phyloP scores from a whole-genome alignment of 2,329 filamentous ascomycete species.

The Lachnellula arida region DNA sequence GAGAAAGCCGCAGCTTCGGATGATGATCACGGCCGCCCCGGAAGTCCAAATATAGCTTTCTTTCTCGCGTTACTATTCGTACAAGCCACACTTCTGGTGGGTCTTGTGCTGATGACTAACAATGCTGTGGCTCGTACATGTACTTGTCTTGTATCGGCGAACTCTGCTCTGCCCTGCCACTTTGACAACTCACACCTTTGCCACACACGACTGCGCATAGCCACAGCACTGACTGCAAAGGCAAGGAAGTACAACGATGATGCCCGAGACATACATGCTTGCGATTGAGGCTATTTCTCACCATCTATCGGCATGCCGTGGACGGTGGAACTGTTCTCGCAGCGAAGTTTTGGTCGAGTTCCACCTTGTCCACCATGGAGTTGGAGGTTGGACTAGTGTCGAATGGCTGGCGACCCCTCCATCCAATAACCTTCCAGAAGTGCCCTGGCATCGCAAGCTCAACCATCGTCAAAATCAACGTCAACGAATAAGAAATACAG shows the following conservation, averaged over 20 bases:
- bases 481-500: constrained; percentile 21
- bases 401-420: constrained; percentile 5
- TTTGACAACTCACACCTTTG: constrained; percentile 4
- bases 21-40: constrained; percentile 6
- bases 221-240: not conserved
- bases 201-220: constrained; percentile 3
- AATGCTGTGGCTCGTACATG: not conserved
- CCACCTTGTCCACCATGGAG: not conserved
- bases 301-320: not conserved
- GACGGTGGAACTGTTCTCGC: not conserved
- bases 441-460: constrained; percentile 14
- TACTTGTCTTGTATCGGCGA: not conserved
- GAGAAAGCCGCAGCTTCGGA: not conserved
- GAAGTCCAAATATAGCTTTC: constrained; percentile 3
- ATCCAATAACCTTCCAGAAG: constrained; percentile 20
- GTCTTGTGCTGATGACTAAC: not conserved
- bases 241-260: constrained; percentile 1
- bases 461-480: constrained; percentile 17
- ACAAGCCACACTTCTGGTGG: not conserved
- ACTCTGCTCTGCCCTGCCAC: not conserved
- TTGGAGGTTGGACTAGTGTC: constrained; percentile 6
- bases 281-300: not conserved
- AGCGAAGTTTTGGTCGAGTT: not conserved
- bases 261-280: constrained; percentile 1
- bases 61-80: not conserved